Conservation (phyloP, 768 basidiomycete species). For the Nidularia sp. region DNA sequence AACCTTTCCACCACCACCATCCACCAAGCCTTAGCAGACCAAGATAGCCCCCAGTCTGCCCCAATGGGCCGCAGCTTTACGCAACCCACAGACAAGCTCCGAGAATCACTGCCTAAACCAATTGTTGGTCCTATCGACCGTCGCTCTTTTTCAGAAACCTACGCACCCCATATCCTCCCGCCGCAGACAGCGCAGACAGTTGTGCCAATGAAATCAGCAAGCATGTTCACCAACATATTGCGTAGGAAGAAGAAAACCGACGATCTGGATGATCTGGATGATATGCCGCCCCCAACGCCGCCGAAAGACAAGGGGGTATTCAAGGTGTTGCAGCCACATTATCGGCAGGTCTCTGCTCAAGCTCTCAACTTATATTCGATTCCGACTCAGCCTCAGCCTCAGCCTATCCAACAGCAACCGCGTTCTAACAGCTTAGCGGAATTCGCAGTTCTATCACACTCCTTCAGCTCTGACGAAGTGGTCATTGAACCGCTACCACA, state of each 20-base stretch:
- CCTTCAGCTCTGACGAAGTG: constrained; percentile 24
- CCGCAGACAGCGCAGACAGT: constrained; percentile 10
- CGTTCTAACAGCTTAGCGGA: constrained; percentile 34
- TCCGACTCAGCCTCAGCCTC: neutral
- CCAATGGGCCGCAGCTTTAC: constrained; percentile 8
- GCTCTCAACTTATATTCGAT: neutral
- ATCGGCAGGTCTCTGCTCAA: neutral
- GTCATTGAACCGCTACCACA: constrained; percentile 13
- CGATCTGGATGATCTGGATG: constrained; percentile 14
- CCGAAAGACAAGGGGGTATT: constrained; percentile 37
- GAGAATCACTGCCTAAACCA: constrained; percentile 7
- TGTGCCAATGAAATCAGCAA: constrained; percentile 19
- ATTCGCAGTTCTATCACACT: constrained; percentile 33
- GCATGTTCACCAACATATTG: constrained; percentile 28
- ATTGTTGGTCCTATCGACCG: constrained; percentile 18
- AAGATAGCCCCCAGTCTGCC: neutral
- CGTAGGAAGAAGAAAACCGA: constrained; percentile 34
- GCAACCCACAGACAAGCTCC: constrained; percentile 1
- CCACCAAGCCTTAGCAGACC: constrained; percentile 24
- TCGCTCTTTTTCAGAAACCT: constrained; percentile 27
- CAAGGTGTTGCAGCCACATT: constrained; percentile 6
- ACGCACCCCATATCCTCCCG: constrained; percentile 16
- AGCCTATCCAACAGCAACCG: constrained; percentile 8
- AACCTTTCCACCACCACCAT: constrained; percentile 38
- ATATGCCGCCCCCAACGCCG: constrained; percentile 35